Evolutionary conservation across 768 basidiomycete genomes (phyloP), one percentile per base, ranked within the genome.

Genomic region (Agaricus subrufescens): DNA sequence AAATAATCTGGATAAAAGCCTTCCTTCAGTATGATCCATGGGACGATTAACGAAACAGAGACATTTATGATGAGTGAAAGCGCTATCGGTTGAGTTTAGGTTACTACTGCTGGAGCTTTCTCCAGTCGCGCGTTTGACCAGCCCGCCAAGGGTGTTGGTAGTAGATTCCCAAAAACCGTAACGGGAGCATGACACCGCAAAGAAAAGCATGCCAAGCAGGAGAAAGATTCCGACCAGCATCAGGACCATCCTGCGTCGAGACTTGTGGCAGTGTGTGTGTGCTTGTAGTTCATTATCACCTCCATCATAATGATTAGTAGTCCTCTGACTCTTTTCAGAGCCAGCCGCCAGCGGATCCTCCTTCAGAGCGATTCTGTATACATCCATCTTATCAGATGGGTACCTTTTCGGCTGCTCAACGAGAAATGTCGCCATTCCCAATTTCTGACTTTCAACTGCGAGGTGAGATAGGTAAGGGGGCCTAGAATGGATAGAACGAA

Each of bases 1-100:
- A 87, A 73, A 61, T 86, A 87, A 15, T 82, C 85, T 86, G 53
- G 44, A 19, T 12, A 46, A 19, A 25, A 46, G 8, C 9, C 11
- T 19, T 15, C 10, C 23, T 29, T 44, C 42, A 52, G 51, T n/a
- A 12, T 34, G 9, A 9, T 26, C 19, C 11, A 52, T 12, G 26
- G 46, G 19, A 27, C 15, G 12, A 40, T 23, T 39, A 19, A 46
- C 19, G 27, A 9, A 4, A 4, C 46, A 48, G 46, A 29, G 14
- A 55, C 54, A 55, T 42, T 55, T 55, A 4, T 45, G 45, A 19
- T 55, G 38, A 40, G 42, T 42, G 26, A 55, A 30, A 15, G 40
- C 45, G 9, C 27, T 39, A 40, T 19, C 19, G 19, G 19, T 19
- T 19, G 19, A 19, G 19, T 19, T 19, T 19, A 19, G 19, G 19